Base-by-base conservation (phyloP, 2,329 filamentous ascomycete genomes). In the Sporothrix mexicana region DNA sequence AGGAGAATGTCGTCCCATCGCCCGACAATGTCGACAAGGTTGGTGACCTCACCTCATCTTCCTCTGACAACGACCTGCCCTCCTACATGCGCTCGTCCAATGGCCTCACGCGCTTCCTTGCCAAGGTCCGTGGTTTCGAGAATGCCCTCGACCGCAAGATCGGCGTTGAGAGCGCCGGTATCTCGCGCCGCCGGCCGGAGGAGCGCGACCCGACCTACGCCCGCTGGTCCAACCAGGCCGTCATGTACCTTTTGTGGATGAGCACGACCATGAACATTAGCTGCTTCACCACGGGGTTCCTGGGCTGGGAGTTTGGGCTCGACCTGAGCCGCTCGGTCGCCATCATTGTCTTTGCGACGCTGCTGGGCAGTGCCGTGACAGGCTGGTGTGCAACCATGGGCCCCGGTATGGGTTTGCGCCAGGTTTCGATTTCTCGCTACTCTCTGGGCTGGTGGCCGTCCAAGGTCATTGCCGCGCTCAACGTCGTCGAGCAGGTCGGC, bases 211-310 rank as follows among this genome's bases (percentile, higher is more conserved):
- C 81, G 0, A 73, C 76, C n/a, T 81, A 79, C 67, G 76, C 76
- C 7, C 80, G 79, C 59, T 82, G 80, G 80, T 79, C 78, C 23
- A 83, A 84, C 76, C 82, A 83, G 74, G 77, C 84, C 71, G 81
- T 81, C 72, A 88, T 87, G 85, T 85, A 84, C 12, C 77, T 86
- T 73, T 80, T 88, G 72, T 88, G 86, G 86, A 84, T 85, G 23
- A 84, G 81, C 61, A 83, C 82, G 10, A 86, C 84, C 0, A 84
- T 87, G 82, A 87, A 87, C 77, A 81, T 84, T 36, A 83, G 82
- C 51, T 87, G 85, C 76, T 86, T 87, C 73, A 81, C 84, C 2
- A 85, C 84, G 0, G 86, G 86, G 10, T 86, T 88, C 72, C 77
- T 88, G 67, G 85, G 86, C 8, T 82, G 81, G 79, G 81, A 86